These are phyloP conservation scores for Wickerhamomyces hampshirensis DNA, from an alignment of 805 yeast genomes.

Conservation along the genomic window DNA sequence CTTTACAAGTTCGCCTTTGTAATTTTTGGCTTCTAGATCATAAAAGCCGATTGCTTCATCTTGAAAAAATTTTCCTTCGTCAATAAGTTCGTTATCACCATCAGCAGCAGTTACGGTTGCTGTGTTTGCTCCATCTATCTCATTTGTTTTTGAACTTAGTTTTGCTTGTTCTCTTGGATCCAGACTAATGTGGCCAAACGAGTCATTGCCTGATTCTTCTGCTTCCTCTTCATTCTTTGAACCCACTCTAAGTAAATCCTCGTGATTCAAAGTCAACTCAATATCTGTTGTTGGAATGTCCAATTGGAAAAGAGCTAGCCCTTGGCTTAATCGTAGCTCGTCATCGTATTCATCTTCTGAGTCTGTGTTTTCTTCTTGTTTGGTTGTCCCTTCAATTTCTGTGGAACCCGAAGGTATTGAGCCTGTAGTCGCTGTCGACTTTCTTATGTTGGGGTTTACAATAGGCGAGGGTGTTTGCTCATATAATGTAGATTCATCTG, in stretches of 20 bases:
- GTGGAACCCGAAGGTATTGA: not conserved
- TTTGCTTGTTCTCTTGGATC: not conserved
- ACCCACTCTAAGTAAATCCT: not conserved
- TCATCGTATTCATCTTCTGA: not conserved
- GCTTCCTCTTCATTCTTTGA: not conserved
- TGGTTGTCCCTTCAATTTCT: not conserved
- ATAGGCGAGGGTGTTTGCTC: not conserved
- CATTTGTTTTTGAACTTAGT: not conserved
- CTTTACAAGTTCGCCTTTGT: constrained; percentile 51
- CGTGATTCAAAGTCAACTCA: not conserved
- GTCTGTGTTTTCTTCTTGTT: not conserved
- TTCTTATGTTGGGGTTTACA: not conserved
- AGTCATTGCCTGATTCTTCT: too few species aligned
- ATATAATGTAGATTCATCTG: not conserved
- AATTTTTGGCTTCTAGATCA: constrained; percentile 58
- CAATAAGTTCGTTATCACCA: too few species aligned
- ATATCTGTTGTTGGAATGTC: not conserved
- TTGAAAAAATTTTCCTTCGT: not conserved
- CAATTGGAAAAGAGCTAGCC: not conserved
- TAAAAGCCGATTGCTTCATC: constrained; percentile 53
- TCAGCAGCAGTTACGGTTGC: too few species aligned
- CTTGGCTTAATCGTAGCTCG: not conserved
- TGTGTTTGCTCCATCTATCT: not conserved
- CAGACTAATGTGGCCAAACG: too few species aligned
- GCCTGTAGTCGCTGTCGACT: not conserved